phyloP scores from a whole-genome alignment of 2,329 filamentous ascomycete species.

The Achaetomium macrosporum region DNA sequence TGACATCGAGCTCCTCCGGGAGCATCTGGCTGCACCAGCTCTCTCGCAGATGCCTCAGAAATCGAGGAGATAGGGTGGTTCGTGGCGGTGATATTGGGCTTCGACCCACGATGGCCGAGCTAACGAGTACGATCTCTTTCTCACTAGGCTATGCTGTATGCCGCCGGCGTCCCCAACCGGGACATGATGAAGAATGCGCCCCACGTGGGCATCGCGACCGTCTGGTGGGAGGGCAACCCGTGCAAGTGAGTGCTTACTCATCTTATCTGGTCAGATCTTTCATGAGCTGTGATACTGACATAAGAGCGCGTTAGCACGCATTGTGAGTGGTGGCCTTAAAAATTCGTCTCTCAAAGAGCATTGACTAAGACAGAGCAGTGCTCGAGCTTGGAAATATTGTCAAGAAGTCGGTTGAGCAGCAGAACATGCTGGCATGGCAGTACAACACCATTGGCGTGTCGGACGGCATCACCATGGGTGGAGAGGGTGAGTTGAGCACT shows the following conservation, averaged over 20 bases:
- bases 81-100: background rate
- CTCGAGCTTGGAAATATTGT: constrained; percentile 82
- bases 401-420: constrained; percentile 72
- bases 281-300: constrained; percentile 10
- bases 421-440: constrained; percentile 90
- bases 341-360: background rate
- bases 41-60: background rate
- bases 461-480: constrained; percentile 92
- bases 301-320: constrained; percentile 18
- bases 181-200: constrained; percentile 85
- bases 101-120: background rate
- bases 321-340: constrained; percentile 16
- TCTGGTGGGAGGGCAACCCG: constrained; percentile 97
- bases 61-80: background rate
- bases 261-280: background rate
- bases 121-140: constrained; percentile 14
- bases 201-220: constrained; percentile 83
- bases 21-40: background rate
- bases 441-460: constrained; percentile 87
- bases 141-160: constrained; percentile 83
- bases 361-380: constrained; percentile 45
- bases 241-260: constrained; percentile 64
- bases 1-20: background rate
- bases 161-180: constrained; percentile 76
- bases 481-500: constrained; percentile 57